Evolutionary conservation across 345 rosid species (phyloP).

Genomic region (Lenwebbia sp.): DNA sequence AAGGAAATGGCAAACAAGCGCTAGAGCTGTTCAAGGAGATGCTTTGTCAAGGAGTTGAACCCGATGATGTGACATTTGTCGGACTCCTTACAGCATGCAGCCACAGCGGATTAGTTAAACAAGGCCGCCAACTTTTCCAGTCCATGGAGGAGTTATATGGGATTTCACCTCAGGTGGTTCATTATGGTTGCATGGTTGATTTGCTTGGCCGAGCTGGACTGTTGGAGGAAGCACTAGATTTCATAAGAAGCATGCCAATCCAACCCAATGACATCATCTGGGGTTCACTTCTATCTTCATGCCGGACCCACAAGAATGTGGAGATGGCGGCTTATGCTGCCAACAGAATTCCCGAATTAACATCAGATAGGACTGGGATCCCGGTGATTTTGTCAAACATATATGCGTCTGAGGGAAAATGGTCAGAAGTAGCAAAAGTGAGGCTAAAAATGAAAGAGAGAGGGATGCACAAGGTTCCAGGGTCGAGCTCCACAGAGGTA

Average conservation of each 20-base stretch:
- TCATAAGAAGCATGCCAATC: conserved; percentile 41
- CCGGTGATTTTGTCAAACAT: conserved; percentile 47
- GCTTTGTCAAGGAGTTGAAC: conserved; percentile 40
- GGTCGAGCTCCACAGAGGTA: conserved; percentile 37
- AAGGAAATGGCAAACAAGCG: conserved; percentile 37
- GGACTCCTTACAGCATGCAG: conserved; percentile 51
- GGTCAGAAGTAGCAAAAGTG: conserved; percentile 44
- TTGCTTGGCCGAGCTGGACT: conserved; percentile 60
- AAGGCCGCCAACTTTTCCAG: conserved; percentile 41
- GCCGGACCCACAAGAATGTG: conserved; percentile 36
- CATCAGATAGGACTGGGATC: conserved; percentile 31
- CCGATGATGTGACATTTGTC: conserved; percentile 39
- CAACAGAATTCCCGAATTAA: conserved; percentile 21
- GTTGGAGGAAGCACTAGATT: conserved; percentile 35
- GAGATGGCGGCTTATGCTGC: conserved; percentile 46
- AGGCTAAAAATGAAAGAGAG: conserved; percentile 44
- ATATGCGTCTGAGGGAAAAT: conserved; percentile 52
- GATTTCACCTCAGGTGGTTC: conserved; percentile 37
- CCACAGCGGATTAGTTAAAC: conserved; percentile 47
- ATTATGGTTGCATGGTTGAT: conserved; percentile 73
- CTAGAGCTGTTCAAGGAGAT: conserved; percentile 40
- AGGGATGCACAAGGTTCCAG: conserved; percentile 43
- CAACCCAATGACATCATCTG: conserved; percentile 64
- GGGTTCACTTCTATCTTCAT: conserved; percentile 54
- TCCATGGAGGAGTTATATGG: conserved; percentile 43